Evolutionary conservation across 2,329 filamentous ascomycete genomes (phyloP).

Genomic region (Penicillium sp.): DNA sequence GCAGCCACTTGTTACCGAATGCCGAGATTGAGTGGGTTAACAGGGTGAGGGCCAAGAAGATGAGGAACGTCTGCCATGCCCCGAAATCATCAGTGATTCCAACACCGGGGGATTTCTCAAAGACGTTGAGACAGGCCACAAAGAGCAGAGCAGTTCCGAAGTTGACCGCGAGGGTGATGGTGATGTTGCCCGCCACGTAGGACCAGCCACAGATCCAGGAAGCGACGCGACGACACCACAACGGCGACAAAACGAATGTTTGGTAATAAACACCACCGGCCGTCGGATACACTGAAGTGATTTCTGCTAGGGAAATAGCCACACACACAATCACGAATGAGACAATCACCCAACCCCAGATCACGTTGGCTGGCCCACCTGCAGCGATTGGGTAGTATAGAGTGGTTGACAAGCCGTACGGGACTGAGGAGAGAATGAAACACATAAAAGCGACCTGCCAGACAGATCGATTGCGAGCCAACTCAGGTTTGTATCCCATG

Average conservation of each 20-base stretch:
- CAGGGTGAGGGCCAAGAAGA: slow-evolving; percentile 68
- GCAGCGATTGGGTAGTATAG: slow-evolving; percentile 67
- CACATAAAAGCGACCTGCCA: slow-evolving; percentile 27
- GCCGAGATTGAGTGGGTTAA: slow-evolving; percentile 54
- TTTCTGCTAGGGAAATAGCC: slow-evolving; percentile 65
- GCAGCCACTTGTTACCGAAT: slow-evolving; percentile 54
- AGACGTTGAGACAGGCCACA: slow-evolving; percentile 57
- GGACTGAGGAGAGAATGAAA: slow-evolving; percentile 70
- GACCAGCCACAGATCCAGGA: slow-evolving; percentile 70
- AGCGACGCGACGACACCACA: slow-evolving; percentile 62
- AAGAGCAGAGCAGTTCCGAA: slow-evolving; percentile 64
- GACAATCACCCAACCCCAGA: slow-evolving; percentile 68
- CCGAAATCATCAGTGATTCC: slow-evolving; percentile 55
- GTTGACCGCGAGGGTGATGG: slow-evolving; percentile 71
- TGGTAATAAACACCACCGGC: slow-evolving; percentile 69
- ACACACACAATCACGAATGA: slow-evolving; percentile 62
- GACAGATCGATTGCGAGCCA: slow-evolving; percentile 58
- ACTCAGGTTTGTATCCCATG: slow-evolving; percentile 64
- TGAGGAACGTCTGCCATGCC: slow-evolving; percentile 65
- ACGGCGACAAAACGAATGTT: slow-evolving; percentile 64
- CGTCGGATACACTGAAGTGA: slow-evolving; percentile 66
- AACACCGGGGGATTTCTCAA: slow-evolving; percentile 48
- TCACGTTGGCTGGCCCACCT: slow-evolving; percentile 66
- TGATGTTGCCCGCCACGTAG: slow-evolving; percentile 76
- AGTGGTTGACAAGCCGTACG: slow-evolving; percentile 64